Evolutionary conservation across 306 rosid species (phyloP).

Genomic region (Argentina anserina): DNA sequence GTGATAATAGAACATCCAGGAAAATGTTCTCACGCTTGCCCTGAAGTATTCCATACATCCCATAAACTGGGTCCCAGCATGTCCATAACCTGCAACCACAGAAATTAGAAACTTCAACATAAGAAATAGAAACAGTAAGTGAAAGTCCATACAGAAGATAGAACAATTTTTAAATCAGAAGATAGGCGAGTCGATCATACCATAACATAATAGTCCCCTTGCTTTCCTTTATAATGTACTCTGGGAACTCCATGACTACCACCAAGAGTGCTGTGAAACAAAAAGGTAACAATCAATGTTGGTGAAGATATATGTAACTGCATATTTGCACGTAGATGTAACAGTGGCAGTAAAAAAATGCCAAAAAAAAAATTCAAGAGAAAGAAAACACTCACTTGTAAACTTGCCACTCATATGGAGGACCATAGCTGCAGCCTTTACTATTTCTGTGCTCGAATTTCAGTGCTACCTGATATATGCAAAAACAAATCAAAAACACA

Average conservation of each 20-base stretch:
- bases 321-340: background rate
- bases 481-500: conserved; percentile 4
- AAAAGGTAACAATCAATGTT: conserved; percentile 1
- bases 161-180: background rate
- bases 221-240: conserved; percentile 86
- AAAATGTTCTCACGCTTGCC: conserved; percentile 80
- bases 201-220: conserved; percentile 88
- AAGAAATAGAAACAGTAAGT: conserved; percentile 6
- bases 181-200: conserved; percentile 39
- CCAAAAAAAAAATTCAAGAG: conserved; percentile 6
- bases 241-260: conserved; percentile 96
- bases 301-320: background rate
- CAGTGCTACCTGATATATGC: conserved; percentile 75
- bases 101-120: conserved; percentile 4
- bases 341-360: background rate
- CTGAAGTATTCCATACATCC: conserved; percentile 97
- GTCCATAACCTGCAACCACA: conserved; percentile 81
- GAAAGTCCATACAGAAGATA: conserved; percentile 11
- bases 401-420: conserved; percentile 99
- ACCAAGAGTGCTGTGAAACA: conserved; percentile 70
- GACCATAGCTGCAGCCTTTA: conserved; percentile 91
- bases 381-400: conserved; percentile 61
- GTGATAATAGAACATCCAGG: background rate
- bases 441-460: conserved; percentile 96
- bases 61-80: conserved; percentile 98